phyloP scores from a whole-genome alignment of 495 filamentous ascomycete genomes.

The Penicillium tannophilum region DNA sequence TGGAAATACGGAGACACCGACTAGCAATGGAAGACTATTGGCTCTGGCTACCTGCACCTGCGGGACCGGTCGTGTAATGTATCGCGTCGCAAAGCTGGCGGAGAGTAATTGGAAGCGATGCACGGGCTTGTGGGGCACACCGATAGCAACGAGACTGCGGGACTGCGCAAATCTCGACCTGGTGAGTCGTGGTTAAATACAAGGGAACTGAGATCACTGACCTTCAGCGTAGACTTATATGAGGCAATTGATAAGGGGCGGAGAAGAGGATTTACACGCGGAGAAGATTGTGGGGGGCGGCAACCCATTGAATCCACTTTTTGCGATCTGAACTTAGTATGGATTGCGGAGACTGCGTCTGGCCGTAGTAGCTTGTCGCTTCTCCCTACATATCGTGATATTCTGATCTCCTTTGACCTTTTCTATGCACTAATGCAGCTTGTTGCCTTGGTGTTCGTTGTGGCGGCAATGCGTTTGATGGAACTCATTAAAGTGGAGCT shows the following conservation, averaged over 20 bases:
- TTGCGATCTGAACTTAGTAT: neutral
- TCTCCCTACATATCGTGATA: neutral
- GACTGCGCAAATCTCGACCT: neutral
- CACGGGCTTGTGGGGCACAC: constrained; percentile 9
- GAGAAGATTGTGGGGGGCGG: constrained; percentile 1
- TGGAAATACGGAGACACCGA: neutral
- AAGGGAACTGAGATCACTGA: neutral
- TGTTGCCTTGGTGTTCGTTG: neutral
- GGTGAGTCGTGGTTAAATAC: neutral
- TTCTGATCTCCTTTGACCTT: neutral
- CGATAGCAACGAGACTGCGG: constrained; percentile 1
- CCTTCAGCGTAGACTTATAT: neutral
- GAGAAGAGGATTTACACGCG: neutral
- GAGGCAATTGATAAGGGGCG: neutral
- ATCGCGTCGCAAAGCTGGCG: neutral
- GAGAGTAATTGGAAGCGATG: constrained; percentile 3
- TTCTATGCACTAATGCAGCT: neutral
- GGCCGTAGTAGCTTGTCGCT: neutral
- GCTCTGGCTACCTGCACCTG: constrained; percentile 1
- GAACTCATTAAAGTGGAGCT: constrained; percentile 6
- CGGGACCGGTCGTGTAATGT: constrained; percentile 4
- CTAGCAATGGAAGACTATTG: neutral
- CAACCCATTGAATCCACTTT: neutral
- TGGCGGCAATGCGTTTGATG: neutral
- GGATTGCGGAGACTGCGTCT: neutral